Evolutionary conservation across 2,329 filamentous ascomycete genomes (phyloP).

Genomic region (Catunica adiposa): DNA sequence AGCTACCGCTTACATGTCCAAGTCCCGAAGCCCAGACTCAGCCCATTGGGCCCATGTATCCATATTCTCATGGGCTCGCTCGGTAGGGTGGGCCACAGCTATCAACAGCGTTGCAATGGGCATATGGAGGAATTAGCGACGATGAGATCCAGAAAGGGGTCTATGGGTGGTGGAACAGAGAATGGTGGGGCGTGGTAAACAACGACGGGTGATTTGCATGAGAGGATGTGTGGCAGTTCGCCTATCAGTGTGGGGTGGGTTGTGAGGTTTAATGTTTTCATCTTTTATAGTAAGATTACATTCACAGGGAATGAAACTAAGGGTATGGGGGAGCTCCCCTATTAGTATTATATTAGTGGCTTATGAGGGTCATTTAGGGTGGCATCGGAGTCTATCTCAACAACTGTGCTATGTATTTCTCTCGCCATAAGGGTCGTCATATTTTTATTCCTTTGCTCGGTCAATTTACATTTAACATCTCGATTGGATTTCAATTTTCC

Average conservation of each 20-base stretch:
- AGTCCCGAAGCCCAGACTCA: neutral
- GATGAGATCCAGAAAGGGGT: neutral
- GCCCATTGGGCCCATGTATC: neutral
- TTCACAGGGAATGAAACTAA: too few species aligned
- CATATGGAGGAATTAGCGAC: neutral
- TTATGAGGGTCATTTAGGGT: too few species aligned
- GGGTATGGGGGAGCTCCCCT: too few species aligned
- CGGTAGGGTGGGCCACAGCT: neutral
- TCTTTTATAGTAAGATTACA: neutral
- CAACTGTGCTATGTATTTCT: too few species aligned
- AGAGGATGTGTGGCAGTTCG: neutral
- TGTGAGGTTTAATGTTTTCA: neutral
- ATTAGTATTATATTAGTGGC: too few species aligned
- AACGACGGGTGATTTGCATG: neutral
- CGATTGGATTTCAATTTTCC: too few species aligned
- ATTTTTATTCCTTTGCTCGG: too few species aligned
- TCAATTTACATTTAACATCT: too few species aligned
- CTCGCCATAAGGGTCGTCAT: too few species aligned
- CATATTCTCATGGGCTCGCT: neutral
- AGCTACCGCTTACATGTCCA: neutral
- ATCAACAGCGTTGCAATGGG: neutral
- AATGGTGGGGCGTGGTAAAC: neutral
- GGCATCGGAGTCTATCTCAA: too few species aligned
- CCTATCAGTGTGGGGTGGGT: neutral
- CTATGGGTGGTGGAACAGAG: neutral